Percentiles rank a stretch among this genome's conserved stretches.
These are phyloP conservation scores for Echinosophora koreensis DNA, from an alignment of 306 rosid genomes.

Conservation along the genomic window DNA sequence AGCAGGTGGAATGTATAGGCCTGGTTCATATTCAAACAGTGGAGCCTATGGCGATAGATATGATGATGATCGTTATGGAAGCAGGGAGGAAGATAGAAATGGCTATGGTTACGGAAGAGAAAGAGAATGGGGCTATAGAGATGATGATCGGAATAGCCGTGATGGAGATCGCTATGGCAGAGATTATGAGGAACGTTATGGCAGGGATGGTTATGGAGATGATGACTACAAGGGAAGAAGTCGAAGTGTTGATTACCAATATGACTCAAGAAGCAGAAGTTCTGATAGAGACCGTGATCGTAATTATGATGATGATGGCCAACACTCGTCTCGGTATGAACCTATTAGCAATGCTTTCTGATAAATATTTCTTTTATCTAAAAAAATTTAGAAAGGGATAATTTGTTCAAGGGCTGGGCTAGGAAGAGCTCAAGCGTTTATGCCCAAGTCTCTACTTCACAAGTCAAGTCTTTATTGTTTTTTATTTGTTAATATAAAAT, in stretches of 20 bases:
- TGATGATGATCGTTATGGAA: conserved; percentile 83
- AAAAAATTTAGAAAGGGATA: conserved; percentile 17
- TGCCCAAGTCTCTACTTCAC: not conserved
- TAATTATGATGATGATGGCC: conserved; percentile 81
- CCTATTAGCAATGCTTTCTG: conserved; percentile 16
- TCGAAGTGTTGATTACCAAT: conserved; percentile 66
- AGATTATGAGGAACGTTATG: conserved; percentile 81
- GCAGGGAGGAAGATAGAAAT: conserved; percentile 79
- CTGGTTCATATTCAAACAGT: conserved; percentile 63
- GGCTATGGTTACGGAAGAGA: conserved; percentile 82
- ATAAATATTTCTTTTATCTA: conserved; percentile 7
- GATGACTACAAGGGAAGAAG: conserved; percentile 90
- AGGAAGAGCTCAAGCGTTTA: not conserved
- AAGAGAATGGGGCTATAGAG: conserved; percentile 79
- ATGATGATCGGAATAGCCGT: conserved; percentile 78
- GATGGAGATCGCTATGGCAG: conserved; percentile 89
- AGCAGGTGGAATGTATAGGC: conserved; percentile 84
- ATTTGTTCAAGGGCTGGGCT: not conserved
- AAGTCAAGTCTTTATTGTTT: not conserved
- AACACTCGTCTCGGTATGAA: conserved; percentile 83
- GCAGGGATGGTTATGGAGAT: conserved; percentile 79
- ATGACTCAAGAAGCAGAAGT: conserved; percentile 85
- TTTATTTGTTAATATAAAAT: conserved; percentile 12
- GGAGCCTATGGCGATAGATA: conserved; percentile 76
- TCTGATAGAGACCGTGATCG: conserved; percentile 72